Evolutionary conservation across 2,329 filamentous ascomycete species (phyloP).

Genomic region (Curvularia sp.): DNA sequence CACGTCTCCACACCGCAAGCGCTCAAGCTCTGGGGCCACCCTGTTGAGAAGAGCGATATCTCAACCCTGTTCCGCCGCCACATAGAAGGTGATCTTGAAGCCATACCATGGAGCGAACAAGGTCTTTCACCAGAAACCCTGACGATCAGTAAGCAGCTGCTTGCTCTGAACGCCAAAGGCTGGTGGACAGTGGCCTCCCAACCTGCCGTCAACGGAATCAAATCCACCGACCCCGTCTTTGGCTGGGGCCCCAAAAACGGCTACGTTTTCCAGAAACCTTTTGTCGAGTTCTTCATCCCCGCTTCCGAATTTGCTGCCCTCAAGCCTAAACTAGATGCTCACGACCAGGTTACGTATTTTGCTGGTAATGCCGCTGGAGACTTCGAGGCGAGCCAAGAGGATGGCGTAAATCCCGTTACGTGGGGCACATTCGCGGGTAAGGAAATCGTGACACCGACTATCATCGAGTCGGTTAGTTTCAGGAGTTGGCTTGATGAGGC

Average conservation of each 20-base stretch:
- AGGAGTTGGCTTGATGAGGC: constrained; percentile 94
- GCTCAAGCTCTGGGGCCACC: constrained; percentile 83
- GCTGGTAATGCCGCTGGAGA: constrained; percentile 80
- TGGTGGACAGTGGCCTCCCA: constrained; percentile 98
- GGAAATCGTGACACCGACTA: constrained; percentile 94
- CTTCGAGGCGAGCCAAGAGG: constrained; percentile 71
- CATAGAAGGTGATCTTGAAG: constrained; percentile 77
- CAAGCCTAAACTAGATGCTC: constrained; percentile 68
- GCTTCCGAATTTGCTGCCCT: constrained; percentile 73
- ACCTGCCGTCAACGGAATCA: constrained; percentile 86
- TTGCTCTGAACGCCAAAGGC: constrained; percentile 78
- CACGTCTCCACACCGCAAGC: constrained; percentile 89
- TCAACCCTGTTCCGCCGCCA: constrained; percentile 81
- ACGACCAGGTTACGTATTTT: constrained; percentile 82
- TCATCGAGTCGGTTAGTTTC: constrained; percentile 95
- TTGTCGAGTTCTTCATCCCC: constrained; percentile 94
- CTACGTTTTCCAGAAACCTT: constrained; percentile 97
- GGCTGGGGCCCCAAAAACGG: constrained; percentile 94
- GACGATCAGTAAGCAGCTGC: constrained; percentile 77
- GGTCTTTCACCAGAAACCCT: constrained; percentile 83
- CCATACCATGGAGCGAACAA: constrained; percentile 94
- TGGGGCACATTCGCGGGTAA: constrained; percentile 97
- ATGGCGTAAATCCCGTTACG: constrained; percentile 88
- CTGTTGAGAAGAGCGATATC: constrained; percentile 74
- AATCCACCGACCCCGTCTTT: constrained; percentile 78